Percentiles rank a stretch among this genome's conserved stretches.
Conservation (phyloP, 2,329 filamentous ascomycete genomes). For the Fusarium papillatum region DNA sequence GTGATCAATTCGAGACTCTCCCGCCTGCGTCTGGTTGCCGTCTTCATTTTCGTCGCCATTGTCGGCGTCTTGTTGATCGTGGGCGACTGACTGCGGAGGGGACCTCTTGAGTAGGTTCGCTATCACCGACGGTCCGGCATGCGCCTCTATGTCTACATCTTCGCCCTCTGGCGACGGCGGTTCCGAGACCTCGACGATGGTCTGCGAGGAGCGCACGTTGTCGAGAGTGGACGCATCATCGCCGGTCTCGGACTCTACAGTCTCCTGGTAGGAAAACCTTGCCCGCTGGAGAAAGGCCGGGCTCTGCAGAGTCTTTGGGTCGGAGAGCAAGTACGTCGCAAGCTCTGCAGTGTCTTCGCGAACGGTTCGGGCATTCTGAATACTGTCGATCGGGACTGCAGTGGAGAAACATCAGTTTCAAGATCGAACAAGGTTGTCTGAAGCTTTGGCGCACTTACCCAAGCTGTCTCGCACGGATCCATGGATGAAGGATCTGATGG, state of each 20-base stretch:
- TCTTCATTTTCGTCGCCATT: slow-evolving; percentile 15
- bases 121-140: slow-evolving; percentile 57
- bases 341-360: slow-evolving; percentile 91
- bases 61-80: slow-evolving; percentile 26
- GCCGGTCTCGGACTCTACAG: slow-evolving; percentile 38
- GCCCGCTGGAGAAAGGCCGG: slow-evolving; percentile 61
- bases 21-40: slow-evolving; percentile 21
- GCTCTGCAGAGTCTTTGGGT: slow-evolving; percentile 62
- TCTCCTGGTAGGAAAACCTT: slow-evolving; percentile 47
- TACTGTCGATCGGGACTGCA: slow-evolving; percentile 72
- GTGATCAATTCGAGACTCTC: slow-evolving; percentile 18
- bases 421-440: background rate
- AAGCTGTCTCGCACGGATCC: slow-evolving; percentile 71
- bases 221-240: slow-evolving; percentile 41
- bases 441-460: slow-evolving; percentile 56
- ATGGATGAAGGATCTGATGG: slow-evolving; percentile 80
- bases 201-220: slow-evolving; percentile 54
- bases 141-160: slow-evolving; percentile 30
- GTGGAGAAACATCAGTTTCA: slow-evolving; percentile 1
- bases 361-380: slow-evolving; percentile 82
- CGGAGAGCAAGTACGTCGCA: slow-evolving; percentile 83
- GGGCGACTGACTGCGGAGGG: slow-evolving; percentile 55
- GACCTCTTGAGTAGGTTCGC: slow-evolving; percentile 65
- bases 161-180: slow-evolving; percentile 44
- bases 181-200: slow-evolving; percentile 74